Conservation (phyloP, 192 early-diverging fungal species). For the Funneliformis geosporum region DNA sequence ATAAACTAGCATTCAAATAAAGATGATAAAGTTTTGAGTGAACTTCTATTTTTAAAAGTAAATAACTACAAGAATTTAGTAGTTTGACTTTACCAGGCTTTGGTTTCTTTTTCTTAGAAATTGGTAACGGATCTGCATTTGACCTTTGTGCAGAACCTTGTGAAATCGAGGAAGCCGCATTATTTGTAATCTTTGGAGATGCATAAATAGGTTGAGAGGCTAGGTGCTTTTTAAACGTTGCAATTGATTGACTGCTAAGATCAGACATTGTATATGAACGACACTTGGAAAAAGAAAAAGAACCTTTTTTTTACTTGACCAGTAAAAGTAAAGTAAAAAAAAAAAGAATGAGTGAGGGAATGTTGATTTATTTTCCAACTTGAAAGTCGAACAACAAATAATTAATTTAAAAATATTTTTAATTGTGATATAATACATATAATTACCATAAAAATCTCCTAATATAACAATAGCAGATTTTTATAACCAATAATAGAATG, state of each 20-base stretch:
- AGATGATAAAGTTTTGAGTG: not conserved
- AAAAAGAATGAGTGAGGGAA: no score
- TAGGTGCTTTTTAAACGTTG: not conserved
- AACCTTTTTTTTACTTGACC: not conserved
- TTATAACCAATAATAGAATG: no score
- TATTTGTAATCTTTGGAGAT: not conserved
- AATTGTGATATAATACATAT: no score
- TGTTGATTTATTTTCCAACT: no score
- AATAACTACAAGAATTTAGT: not conserved
- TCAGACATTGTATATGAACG: not conserved
- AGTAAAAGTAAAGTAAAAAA: no score
- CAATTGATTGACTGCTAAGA: not conserved
- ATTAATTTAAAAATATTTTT: no score
- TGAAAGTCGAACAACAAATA: no score
- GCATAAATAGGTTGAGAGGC: not conserved
- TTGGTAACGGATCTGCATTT: not conserved
- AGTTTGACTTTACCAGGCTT: not conserved
- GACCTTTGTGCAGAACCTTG: not conserved
- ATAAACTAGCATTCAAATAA: slow-evolving; percentile 37
- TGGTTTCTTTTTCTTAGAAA: not conserved
- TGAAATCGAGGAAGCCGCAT: not conserved
- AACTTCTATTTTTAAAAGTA: not conserved
- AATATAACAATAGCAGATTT: no score
- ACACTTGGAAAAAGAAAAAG: not conserved
- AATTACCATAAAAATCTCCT: no score